phyloP scores from a whole-genome alignment of 106 monocot genomes.

The Dendrobium officinale region DNA sequence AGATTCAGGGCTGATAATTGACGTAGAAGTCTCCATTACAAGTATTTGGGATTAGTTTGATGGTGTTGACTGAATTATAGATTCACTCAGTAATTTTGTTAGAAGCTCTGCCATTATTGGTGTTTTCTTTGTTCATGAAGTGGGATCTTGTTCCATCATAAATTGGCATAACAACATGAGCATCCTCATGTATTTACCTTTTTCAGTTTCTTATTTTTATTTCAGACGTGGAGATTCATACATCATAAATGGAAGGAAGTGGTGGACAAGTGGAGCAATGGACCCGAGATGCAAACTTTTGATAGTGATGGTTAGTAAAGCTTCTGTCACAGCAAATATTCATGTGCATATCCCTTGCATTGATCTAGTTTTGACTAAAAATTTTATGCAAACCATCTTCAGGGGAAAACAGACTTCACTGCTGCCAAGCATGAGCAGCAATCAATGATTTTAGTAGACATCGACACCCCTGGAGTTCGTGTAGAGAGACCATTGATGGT shows the following conservation, averaged over 20 bases:
- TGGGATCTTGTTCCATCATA: not conserved
- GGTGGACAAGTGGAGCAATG: constrained; percentile 99
- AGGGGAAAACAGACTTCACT: constrained; percentile 90
- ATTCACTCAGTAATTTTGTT: not conserved
- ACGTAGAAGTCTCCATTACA: not conserved
- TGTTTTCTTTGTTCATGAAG: not conserved
- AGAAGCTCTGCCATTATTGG: not conserved
- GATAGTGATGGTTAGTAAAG: constrained; percentile 76
- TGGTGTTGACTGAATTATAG: not conserved
- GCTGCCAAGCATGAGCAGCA: constrained; percentile 89
- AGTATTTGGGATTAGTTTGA: not conserved
- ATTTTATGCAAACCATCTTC: not conserved
- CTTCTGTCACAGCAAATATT: not conserved
- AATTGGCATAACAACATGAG: not conserved
- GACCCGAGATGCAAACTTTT: constrained; percentile 92
- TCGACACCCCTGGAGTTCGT: constrained; percentile 64
- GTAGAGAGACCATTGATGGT: constrained; percentile 81
- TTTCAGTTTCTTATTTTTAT: not conserved
- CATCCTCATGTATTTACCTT: not conserved
- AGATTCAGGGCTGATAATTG: not conserved
- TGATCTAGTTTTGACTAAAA: constrained; percentile 16
- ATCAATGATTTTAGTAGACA: constrained; percentile 93
- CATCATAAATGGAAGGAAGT: constrained; percentile 85
- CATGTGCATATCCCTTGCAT: not conserved
- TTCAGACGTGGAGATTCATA: constrained; percentile 67